These are phyloP conservation scores for Fusarium veterinarium DNA, from an alignment of 2,329 filamentous ascomycete genomes.

Conservation along the genomic window DNA sequence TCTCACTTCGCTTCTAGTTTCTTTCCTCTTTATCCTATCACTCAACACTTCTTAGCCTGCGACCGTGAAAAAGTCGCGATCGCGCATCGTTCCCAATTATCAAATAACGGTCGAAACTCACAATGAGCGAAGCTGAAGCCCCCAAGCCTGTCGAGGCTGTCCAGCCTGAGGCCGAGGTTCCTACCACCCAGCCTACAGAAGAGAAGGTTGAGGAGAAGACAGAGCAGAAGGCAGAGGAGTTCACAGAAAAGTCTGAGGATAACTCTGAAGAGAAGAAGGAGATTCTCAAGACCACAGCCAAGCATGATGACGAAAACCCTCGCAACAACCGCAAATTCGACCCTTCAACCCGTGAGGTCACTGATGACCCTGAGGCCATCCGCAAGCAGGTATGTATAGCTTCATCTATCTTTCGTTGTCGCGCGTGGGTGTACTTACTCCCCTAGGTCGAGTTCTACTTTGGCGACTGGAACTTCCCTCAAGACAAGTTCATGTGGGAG, in stretches of 20 bases:
- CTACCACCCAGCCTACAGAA: conserved; percentile 42
- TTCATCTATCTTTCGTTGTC: neutral
- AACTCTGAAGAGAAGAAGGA: conserved; percentile 41
- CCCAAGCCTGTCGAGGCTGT: conserved; percentile 55
- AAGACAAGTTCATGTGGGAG: conserved; percentile 87
- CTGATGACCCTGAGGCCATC: conserved; percentile 82
- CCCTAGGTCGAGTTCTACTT: conserved; percentile 94
- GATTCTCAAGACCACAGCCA: conserved; percentile 60
- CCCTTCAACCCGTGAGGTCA: conserved; percentile 73
- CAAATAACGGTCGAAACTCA: conserved; percentile 31
- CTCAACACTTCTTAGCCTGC: neutral
- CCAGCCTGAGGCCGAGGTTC: conserved; percentile 46
- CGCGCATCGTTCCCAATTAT: conserved; percentile 10
- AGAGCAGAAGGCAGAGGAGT: conserved; percentile 44
- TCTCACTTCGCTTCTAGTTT: conserved; percentile 34
- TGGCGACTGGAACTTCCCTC: conserved; percentile 87
- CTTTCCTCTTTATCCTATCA: conserved; percentile 2
- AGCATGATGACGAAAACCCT: conserved; percentile 53
- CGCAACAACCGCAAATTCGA: conserved; percentile 77
- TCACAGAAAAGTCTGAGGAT: conserved; percentile 43
- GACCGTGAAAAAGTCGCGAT: conserved; percentile 17
- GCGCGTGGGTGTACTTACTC: conserved; percentile 14
- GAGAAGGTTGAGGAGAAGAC: conserved; percentile 44
- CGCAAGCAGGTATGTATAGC: conserved; percentile 75
- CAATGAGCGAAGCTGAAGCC: conserved; percentile 55